Base-by-base conservation (phyloP, 768 basidiomycete species). In the Leccinum broughii region DNA sequence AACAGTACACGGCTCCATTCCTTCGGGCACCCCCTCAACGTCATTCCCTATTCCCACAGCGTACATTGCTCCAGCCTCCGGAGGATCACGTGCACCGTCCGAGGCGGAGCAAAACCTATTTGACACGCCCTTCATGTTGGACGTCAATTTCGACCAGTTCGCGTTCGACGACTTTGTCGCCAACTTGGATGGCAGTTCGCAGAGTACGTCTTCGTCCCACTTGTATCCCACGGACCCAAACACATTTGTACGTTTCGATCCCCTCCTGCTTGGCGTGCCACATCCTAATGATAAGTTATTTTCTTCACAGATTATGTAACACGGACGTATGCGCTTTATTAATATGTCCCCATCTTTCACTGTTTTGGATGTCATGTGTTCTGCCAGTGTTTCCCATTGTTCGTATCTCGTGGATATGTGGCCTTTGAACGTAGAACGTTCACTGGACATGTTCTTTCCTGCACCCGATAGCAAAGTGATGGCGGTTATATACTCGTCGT, bases 191-290 rank as follows among this genome's bases (percentile, higher is more conserved):
- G 62, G 28, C 17, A 11, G 50, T 26, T 24, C 46, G 5, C 55
- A 69, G 49, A 64, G 67, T 2, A 66, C 75, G 24, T 58, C 70
- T 2, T 66, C 75, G 7, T 66, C 75, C 3, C 58, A 70, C 24
- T 74, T 71, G 61, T 74, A 69, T 56, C 64, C 75, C 7, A 54
- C 63, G 17, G 74, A 75, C 24, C 59, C 75, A 6, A 73, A 70
- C 53, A 70, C 71, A 58, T 78, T 74, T 67, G 77, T 72, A 64
- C 70, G 76, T 75, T 30, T 37, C 57, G 8, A 46, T 51, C 3
- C 10, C 37, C 7, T 55, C 3, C 8, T 6, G 24, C 30, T 51
- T 55, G 50, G 26, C 50, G 20, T 60, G 30, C 26, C 26, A 28
- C 28, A 37, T 44, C 50, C 66, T 70, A 51, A 70, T 24, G 44